Conservation (phyloP, 2,329 filamentous ascomycete genomes). For the Sporothrix dimorphospora region DNA sequence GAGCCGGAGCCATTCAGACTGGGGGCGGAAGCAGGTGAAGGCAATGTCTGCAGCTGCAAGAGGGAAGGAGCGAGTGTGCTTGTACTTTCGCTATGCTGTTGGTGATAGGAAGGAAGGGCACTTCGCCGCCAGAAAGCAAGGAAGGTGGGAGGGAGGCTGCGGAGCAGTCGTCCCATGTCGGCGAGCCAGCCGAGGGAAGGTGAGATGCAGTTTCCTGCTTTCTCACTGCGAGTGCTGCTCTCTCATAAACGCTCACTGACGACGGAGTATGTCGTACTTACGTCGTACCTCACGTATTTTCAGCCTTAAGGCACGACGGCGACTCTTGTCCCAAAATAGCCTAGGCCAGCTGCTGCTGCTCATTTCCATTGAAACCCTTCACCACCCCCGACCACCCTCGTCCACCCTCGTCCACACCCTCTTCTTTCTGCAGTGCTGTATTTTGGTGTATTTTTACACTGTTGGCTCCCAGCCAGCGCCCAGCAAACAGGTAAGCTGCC, state of each 20-base stretch:
- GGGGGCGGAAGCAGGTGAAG: background rate
- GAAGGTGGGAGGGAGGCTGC: background rate
- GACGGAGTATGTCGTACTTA: too few species aligned
- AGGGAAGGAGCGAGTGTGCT: background rate
- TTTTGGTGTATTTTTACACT: slow-evolving; percentile 1
- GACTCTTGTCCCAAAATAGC: slow-evolving; percentile 23
- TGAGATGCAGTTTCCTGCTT: slow-evolving; percentile 6
- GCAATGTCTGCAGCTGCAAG: background rate
- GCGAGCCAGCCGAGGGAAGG: slow-evolving; percentile 18
- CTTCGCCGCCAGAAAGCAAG: background rate
- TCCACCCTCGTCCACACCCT: background rate
- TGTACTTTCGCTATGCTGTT: background rate
- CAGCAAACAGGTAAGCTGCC: slow-evolving; percentile 10
- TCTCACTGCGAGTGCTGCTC: background rate
- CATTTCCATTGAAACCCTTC: background rate
- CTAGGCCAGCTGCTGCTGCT: slow-evolving; percentile 8
- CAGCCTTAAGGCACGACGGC: slow-evolving; percentile 9
- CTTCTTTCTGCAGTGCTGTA: background rate
- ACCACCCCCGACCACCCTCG: background rate
- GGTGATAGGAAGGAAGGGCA: background rate
- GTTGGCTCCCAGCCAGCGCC: background rate
- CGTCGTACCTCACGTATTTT: slow-evolving; percentile 15
- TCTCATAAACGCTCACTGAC: background rate
- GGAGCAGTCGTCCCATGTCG: slow-evolving; percentile 22
- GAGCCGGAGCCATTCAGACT: background rate